phyloP scores from a whole-genome alignment of 2,329 filamentous ascomycete species.

The Pseudogymnoascus sp. region DNA sequence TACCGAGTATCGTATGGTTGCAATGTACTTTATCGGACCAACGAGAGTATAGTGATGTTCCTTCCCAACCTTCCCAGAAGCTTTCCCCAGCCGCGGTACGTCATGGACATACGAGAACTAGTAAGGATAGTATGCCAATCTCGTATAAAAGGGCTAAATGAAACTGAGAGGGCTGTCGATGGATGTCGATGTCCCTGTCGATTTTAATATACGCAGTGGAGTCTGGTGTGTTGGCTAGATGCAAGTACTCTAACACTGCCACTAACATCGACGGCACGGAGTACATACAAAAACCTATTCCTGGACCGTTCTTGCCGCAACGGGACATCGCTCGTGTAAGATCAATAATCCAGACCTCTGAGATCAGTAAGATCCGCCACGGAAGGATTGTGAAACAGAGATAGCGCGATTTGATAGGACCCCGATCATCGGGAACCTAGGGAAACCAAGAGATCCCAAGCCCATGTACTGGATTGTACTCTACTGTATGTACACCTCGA shows the following conservation, averaged over 20 bases:
- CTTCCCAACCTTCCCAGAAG: neutral
- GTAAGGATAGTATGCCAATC: neutral
- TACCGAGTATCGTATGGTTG: neutral
- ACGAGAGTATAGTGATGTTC: neutral
- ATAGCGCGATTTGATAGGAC: neutral
- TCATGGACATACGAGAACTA: neutral
- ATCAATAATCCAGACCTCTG: neutral
- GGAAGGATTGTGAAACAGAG: neutral
- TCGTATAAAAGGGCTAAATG: neutral
- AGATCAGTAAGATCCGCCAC: neutral
- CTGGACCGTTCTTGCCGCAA: neutral
- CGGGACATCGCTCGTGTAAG: neutral
- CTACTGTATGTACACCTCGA: neutral
- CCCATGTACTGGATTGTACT: neutral
- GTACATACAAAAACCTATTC: neutral
- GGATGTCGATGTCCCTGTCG: neutral
- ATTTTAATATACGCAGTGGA: conserved; percentile 1
- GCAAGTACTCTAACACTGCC: neutral
- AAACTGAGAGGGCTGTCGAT: neutral
- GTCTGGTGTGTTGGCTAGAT: neutral
- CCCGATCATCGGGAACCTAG: neutral
- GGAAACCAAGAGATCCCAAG: neutral
- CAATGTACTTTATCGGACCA: neutral
- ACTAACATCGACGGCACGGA: neutral
- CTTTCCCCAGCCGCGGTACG: neutral